These are phyloP conservation scores for Oxytropis ochrocephala DNA, from an alignment of 306 rosid genomes.

Conservation along the genomic window DNA sequence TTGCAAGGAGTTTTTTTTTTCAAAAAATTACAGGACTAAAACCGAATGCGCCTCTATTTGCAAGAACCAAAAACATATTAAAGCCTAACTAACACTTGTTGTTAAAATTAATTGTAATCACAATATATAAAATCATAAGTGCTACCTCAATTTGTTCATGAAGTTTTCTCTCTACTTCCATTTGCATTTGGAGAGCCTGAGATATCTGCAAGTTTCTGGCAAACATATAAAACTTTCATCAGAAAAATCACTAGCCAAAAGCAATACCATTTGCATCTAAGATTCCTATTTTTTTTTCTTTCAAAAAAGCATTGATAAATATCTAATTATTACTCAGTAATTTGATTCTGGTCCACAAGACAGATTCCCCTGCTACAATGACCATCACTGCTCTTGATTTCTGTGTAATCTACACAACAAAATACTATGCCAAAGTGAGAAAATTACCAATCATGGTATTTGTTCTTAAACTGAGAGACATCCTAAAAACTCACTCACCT, in stretches of 20 bases:
- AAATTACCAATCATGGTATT: slow-evolving; percentile 17
- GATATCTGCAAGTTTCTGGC: slow-evolving; percentile 59
- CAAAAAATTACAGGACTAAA: too few relatives aligned
- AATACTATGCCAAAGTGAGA: background rate
- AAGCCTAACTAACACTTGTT: too few relatives aligned
- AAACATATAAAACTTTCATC: slow-evolving; percentile 23
- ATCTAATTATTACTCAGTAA: slow-evolving; percentile 58
- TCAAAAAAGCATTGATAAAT: slow-evolving; percentile 17
- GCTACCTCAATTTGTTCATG: slow-evolving; percentile 85
- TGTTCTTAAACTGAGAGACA: background rate
- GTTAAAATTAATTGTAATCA: too few relatives aligned
- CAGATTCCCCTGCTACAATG: slow-evolving; percentile 45
- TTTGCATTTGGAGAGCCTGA: slow-evolving; percentile 77
- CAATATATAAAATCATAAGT: background rate
- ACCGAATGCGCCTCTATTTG: too few relatives aligned
- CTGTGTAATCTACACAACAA: slow-evolving; percentile 44
- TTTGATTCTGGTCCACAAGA: slow-evolving; percentile 42
- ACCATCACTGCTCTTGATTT: slow-evolving; percentile 45
- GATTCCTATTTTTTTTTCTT: background rate
- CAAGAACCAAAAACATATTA: too few relatives aligned
- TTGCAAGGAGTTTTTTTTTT: too few relatives aligned
- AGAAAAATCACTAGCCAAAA: slow-evolving; percentile 19
- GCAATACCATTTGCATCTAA: slow-evolving; percentile 15
- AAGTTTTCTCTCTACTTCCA: slow-evolving; percentile 74
- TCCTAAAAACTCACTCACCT: slow-evolving; percentile 46